A percentile compares a stretch with the other conserved stretches of the same genome.
These are phyloP conservation scores for Coniochaeta pulveracea DNA, from an alignment of 2,329 filamentous ascomycete genomes.

Conservation along the genomic window DNA sequence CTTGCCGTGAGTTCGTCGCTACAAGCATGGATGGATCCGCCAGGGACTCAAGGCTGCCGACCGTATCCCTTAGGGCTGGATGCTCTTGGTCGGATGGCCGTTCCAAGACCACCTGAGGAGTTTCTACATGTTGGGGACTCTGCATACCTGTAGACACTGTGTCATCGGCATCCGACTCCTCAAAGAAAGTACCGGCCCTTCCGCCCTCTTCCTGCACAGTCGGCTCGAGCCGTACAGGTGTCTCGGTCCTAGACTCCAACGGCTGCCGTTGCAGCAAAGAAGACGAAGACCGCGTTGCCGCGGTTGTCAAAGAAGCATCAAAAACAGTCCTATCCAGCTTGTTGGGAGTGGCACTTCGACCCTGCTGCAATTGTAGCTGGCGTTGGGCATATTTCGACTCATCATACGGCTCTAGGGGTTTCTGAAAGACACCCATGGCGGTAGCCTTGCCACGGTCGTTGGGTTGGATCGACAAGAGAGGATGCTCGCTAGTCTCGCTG, in stretches of 20 bases:
- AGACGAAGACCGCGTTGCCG: constrained; percentile 28
- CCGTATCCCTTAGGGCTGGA: constrained; percentile 38
- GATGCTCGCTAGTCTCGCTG: constrained; percentile 60
- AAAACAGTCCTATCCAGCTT: constrained; percentile 33
- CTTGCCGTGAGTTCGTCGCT: constrained; percentile 14
- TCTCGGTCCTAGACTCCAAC: constrained; percentile 18
- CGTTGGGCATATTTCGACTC: constrained; percentile 77
- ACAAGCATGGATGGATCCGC: constrained; percentile 11
- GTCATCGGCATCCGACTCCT: constrained; percentile 26
- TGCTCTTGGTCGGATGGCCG: constrained; percentile 42
- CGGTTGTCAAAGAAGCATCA: constrained; percentile 24
- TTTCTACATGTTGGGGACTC: constrained; percentile 8
- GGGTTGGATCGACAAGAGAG: constrained; percentile 55
- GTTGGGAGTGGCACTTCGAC: constrained; percentile 52
- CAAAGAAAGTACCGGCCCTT: constrained; percentile 27
- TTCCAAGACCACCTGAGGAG: constrained; percentile 27
- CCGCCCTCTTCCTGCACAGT: constrained; percentile 17
- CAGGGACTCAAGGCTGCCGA: constrained; percentile 24
- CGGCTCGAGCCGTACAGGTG: constrained; percentile 16
- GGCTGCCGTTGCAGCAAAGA: constrained; percentile 28
- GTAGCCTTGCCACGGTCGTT: constrained; percentile 76
- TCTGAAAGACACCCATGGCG: constrained; percentile 51
- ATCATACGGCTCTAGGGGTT: constrained; percentile 66
- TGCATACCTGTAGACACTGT: constrained; percentile 7
- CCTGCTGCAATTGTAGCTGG: constrained; percentile 70